These are phyloP conservation scores for Boletus rubropictus DNA, from an alignment of 768 basidiomycete species.

Conservation along the genomic window DNA sequence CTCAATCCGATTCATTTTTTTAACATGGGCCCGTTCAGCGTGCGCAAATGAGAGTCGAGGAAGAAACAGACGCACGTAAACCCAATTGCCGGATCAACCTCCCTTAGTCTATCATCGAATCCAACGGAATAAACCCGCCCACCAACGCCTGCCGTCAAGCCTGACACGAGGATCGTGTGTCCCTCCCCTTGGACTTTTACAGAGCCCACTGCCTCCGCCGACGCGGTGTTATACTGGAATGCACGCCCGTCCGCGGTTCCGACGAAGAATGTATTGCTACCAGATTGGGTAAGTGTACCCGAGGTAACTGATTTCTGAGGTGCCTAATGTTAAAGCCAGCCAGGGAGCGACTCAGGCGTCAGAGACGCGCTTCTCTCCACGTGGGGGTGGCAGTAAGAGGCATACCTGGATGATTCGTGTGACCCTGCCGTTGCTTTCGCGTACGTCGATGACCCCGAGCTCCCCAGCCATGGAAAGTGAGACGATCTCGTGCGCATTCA, in stretches of 20 bases:
- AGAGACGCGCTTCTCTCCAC: background rate
- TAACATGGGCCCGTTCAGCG: background rate
- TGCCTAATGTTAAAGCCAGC: slow-evolving; percentile 40
- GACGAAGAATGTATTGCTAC: slow-evolving; percentile 59
- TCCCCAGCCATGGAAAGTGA: slow-evolving; percentile 81
- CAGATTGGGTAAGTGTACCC: slow-evolving; percentile 36
- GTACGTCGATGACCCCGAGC: slow-evolving; percentile 76
- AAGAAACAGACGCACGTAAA: slow-evolving; percentile 23
- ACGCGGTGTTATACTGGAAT: slow-evolving; percentile 49
- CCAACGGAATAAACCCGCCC: slow-evolving; percentile 66
- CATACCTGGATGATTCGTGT: slow-evolving; percentile 57
- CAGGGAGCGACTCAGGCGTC: background rate
- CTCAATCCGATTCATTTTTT: background rate
- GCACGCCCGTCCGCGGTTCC: slow-evolving; percentile 79
- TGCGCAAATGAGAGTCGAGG: too few species aligned
- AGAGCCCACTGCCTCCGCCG: slow-evolving; percentile 7
- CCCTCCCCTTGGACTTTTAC: slow-evolving; percentile 54
- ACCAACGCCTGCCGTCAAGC: slow-evolving; percentile 42
- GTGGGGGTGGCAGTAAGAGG: background rate
- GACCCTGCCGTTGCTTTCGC: slow-evolving; percentile 52
- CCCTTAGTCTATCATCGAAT: slow-evolving; percentile 74
- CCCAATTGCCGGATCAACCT: slow-evolving; percentile 42
- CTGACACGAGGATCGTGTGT: slow-evolving; percentile 68
- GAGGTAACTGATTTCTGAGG: slow-evolving; percentile 80
- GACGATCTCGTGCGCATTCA: slow-evolving; percentile 59